Percentiles rank a stretch among this genome's conserved stretches.
These are phyloP conservation scores for Daldinia concentrica DNA, from an alignment of 495 filamentous ascomycete species.

Conservation along the genomic window DNA sequence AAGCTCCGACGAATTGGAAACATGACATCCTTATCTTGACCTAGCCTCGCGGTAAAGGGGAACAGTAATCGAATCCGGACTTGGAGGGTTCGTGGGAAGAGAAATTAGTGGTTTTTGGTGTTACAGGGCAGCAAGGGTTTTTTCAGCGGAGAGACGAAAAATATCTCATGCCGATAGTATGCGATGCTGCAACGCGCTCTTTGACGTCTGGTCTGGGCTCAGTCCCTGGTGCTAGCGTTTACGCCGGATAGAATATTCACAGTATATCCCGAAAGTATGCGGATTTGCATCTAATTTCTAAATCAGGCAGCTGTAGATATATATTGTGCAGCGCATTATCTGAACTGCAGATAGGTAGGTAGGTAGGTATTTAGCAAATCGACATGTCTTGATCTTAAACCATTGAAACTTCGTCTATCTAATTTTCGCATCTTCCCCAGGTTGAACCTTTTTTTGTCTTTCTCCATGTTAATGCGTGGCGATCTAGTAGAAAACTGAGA, in stretches of 20 bases:
- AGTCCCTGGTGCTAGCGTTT: too few relatives aligned
- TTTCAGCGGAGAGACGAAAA: too few relatives aligned
- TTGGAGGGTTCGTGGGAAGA: not conserved
- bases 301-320: slow-evolving; percentile 13
- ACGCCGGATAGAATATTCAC: too few relatives aligned
- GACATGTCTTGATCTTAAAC: slow-evolving; percentile 20
- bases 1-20: not conserved
- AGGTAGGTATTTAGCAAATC: not conserved
- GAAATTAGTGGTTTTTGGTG: not conserved
- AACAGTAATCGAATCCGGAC: not conserved
- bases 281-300: slow-evolving; percentile 20
- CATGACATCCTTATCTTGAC: not conserved
- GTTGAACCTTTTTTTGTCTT: not conserved
- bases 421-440: slow-evolving; percentile 3
- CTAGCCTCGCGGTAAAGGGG: not conserved
- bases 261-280: slow-evolving; percentile 19
- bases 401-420: slow-evolving; percentile 25
- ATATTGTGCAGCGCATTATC: not conserved
- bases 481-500: not conserved
- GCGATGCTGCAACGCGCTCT: not conserved
- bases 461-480: not conserved
- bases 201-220: too few relatives aligned
- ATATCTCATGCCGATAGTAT: slow-evolving; percentile 37
- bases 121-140: not conserved
- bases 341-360: not conserved